Evolutionary conservation across 768 basidiomycete species (phyloP).

Genomic region (Phaeotremella fagi): DNA sequence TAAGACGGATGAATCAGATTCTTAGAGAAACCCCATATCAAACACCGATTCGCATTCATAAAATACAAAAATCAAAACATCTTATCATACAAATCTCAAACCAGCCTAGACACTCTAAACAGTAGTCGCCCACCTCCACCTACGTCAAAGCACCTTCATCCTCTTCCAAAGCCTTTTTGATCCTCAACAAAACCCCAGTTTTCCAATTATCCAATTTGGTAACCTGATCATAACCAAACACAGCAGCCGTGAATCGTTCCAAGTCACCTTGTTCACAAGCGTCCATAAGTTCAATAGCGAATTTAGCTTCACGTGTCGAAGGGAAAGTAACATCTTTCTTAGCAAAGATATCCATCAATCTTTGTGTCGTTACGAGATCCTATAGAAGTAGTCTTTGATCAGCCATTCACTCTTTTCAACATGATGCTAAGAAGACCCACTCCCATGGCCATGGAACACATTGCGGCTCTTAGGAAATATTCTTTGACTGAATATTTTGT

Average conservation of each 20-base stretch:
- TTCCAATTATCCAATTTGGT: constrained; percentile 95
- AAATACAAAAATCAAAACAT: background rate
- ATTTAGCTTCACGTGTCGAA: constrained; percentile 88
- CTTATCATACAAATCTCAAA: background rate
- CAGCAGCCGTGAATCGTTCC: constrained; percentile 71
- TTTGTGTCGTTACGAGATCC: constrained; percentile 78
- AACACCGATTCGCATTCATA: no score
- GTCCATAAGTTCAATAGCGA: constrained; percentile 70
- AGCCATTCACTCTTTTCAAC: background rate
- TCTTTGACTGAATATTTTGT: constrained; percentile 99
- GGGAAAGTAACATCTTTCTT: constrained; percentile 79
- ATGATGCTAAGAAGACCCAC: constrained; percentile 53
- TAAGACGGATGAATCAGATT: no score
- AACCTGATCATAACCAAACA: constrained; percentile 88
- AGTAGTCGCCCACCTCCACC: no score
- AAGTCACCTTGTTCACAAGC: constrained; percentile 67
- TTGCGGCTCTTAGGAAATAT: constrained; percentile 80
- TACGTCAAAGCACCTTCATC: constrained; percentile 53
- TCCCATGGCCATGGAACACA: constrained; percentile 82
- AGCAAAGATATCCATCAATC: constrained; percentile 71
- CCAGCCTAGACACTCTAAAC: no score
- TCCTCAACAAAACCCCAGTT: constrained; percentile 79
- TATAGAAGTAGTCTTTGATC: constrained; percentile 42
- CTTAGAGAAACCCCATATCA: no score
- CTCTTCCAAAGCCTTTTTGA: constrained; percentile 73